Evolutionary conservation across 2,329 filamentous ascomycete genomes (phyloP).

Genomic region (Emmonsiellopsis sp.): DNA sequence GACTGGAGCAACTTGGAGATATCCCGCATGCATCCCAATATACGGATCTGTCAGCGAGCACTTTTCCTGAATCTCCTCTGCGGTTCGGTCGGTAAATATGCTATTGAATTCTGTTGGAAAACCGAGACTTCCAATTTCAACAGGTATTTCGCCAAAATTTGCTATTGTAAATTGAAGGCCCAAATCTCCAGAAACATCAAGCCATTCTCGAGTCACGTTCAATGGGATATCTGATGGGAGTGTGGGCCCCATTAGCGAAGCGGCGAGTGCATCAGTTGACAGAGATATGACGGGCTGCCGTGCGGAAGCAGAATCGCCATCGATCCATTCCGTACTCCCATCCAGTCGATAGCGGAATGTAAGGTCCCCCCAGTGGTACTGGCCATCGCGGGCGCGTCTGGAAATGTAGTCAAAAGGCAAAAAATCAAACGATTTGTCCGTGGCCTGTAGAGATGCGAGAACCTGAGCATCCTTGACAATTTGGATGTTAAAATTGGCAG

Average conservation of each 20-base stretch:
- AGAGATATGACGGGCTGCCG: conserved; percentile 29
- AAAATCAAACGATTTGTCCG: conserved; percentile 43
- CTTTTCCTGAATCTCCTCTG: conserved; percentile 40
- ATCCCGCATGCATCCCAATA: conserved; percentile 51
- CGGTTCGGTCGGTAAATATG: conserved; percentile 47
- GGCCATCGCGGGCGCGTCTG: conserved; percentile 40
- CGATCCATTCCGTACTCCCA: conserved; percentile 35
- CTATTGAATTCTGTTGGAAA: conserved; percentile 55
- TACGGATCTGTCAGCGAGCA: conserved; percentile 53
- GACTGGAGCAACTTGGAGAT: conserved; percentile 46
- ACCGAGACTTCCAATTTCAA: conserved; percentile 51
- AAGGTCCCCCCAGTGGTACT: conserved; percentile 53
- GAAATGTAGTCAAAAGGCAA: conserved; percentile 45
- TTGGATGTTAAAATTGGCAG: conserved; percentile 34
- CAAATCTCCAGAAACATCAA: conserved; percentile 40
- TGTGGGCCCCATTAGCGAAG: conserved; percentile 35
- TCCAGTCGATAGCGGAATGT: conserved; percentile 46
- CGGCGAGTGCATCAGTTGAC: conserved; percentile 24
- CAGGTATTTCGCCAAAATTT: conserved; percentile 31
- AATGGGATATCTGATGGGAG: too few species aligned
- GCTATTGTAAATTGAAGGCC: conserved; percentile 44
- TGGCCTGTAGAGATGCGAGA: conserved; percentile 40
- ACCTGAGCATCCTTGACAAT: conserved; percentile 40
- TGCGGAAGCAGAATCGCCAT: conserved; percentile 38
- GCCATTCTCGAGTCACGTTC: conserved; percentile 44